A percentile compares a stretch with the other conserved stretches of the same genome.
Conservation (phyloP, 1,284 basidiomycete species). For the Papiliotrema nemorosa region DNA sequence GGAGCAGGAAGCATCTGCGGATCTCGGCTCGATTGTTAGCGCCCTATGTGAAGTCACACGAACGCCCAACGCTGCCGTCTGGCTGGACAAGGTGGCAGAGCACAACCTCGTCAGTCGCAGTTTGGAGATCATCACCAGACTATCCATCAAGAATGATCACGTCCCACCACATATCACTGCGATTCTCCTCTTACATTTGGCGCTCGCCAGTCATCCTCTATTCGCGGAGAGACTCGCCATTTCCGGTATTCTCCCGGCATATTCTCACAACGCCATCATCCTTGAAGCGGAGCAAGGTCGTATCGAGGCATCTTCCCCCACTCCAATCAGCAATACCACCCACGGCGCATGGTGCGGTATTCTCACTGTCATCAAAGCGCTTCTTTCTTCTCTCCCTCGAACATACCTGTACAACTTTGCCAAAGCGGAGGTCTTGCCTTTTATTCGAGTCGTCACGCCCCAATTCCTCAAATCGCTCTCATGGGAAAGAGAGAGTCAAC, state of each 20-base stretch:
- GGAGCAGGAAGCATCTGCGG: slow-evolving; percentile 11
- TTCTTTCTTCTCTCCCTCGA: slow-evolving; percentile 56
- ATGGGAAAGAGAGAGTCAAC: slow-evolving; percentile 72
- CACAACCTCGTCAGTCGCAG: slow-evolving; percentile 73
- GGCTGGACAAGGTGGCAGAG: slow-evolving; percentile 78
- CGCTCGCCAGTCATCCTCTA: slow-evolving; percentile 69
- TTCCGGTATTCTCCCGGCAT: slow-evolving; percentile 74
- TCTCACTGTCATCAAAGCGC: slow-evolving; percentile 72
- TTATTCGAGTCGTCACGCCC: slow-evolving; percentile 76
- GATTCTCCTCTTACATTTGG: slow-evolving; percentile 83
- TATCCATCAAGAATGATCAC: slow-evolving; percentile 34
- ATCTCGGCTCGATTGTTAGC: slow-evolving; percentile 37
- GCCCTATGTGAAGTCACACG: slow-evolving; percentile 36
- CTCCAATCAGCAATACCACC: slow-evolving; percentile 46
- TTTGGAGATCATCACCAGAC: slow-evolving; percentile 67
- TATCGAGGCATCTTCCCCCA: slow-evolving; percentile 68
- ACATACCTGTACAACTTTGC: slow-evolving; percentile 63
- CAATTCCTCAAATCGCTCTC: slow-evolving; percentile 72
- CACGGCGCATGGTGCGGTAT: slow-evolving; percentile 81
- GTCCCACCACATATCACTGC: slow-evolving; percentile 60
- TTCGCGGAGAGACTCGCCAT: slow-evolving; percentile 81
- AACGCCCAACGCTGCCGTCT: slow-evolving; percentile 41
- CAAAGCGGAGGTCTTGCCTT: slow-evolving; percentile 76
- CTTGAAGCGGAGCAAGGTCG: slow-evolving; percentile 67
- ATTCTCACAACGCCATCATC: slow-evolving; percentile 77